Percentiles rank a stretch among this genome's conserved stretches.
Conservation (phyloP, 352 stramenopile species). For the Aphanomyces euteiches region DNA sequence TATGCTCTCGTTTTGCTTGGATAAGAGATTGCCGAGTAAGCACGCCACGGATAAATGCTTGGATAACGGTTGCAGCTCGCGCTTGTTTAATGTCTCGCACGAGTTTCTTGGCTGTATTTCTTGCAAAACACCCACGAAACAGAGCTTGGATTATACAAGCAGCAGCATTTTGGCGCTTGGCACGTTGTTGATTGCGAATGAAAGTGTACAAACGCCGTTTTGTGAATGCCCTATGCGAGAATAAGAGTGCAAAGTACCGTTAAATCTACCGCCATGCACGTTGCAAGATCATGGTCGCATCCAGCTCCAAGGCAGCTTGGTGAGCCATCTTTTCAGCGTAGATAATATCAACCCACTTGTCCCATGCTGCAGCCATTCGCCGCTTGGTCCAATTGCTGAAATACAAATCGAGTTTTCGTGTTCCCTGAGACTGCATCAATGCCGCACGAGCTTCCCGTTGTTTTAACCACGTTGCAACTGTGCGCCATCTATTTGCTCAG, state of each 20-base stretch:
- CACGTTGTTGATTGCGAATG: conserved; percentile 49
- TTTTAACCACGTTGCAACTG: conserved; percentile 41
- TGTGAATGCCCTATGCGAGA: not conserved
- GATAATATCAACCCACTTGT: conserved; percentile 61
- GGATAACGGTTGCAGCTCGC: conserved; percentile 45
- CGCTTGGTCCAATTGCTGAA: conserved; percentile 61
- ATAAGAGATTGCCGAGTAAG: conserved; percentile 29
- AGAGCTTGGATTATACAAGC: conserved; percentile 53
- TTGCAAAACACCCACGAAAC: conserved; percentile 42
- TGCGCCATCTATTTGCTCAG: conserved; percentile 19
- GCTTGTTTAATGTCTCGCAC: conserved; percentile 35
- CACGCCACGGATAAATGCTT: conserved; percentile 13
- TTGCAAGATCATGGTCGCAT: conserved; percentile 56
- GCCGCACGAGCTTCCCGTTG: conserved; percentile 68
- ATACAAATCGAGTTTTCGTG: conserved; percentile 69
- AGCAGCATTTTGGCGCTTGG: conserved; percentile 42
- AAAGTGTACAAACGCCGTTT: conserved; percentile 34
- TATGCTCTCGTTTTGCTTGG: not conserved
- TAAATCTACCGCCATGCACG: conserved; percentile 45
- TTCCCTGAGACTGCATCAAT: conserved; percentile 75
- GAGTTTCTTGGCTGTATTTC: conserved; percentile 34
- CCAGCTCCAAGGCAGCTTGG: conserved; percentile 43
- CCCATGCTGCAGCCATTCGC: conserved; percentile 62
- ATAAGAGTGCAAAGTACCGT: not conserved
- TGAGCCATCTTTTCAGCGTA: conserved; percentile 50